Evolutionary conservation across 2,329 filamentous ascomycete species (phyloP).

Genomic region (Cercospora sesami): DNA sequence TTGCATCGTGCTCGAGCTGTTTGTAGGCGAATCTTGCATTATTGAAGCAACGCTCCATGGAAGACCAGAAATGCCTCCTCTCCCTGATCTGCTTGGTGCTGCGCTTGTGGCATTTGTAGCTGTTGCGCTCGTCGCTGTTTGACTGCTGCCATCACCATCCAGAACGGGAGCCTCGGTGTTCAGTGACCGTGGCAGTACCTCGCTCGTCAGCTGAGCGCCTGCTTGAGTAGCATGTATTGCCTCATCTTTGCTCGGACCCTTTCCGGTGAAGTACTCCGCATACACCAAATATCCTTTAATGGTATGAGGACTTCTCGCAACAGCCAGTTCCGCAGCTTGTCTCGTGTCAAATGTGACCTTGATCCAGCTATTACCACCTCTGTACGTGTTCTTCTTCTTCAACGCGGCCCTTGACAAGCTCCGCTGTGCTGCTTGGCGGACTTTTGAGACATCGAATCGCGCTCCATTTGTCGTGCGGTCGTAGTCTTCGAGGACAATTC

Average conservation of each 20-base stretch:
- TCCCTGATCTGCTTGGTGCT: slow-evolving; percentile 14
- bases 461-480: slow-evolving; percentile 76
- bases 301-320: slow-evolving; percentile 49
- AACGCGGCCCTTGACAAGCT: slow-evolving; percentile 72
- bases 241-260: slow-evolving; percentile 46
- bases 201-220: slow-evolving; percentile 35
- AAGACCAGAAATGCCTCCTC: slow-evolving; percentile 8
- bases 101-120: slow-evolving; percentile 32
- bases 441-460: slow-evolving; percentile 72
- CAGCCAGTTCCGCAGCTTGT: slow-evolving; percentile 51
- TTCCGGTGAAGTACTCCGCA: slow-evolving; percentile 50
- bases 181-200: slow-evolving; percentile 34
- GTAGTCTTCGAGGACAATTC: slow-evolving; percentile 89
- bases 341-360: slow-evolving; percentile 55
- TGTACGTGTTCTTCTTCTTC: slow-evolving; percentile 75
- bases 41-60: slow-evolving; percentile 9
- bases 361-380: slow-evolving; percentile 88
- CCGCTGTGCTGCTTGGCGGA: slow-evolving; percentile 67
- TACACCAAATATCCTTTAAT: slow-evolving; percentile 51
- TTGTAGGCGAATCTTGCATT: slow-evolving; percentile 17
- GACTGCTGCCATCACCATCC: slow-evolving; percentile 33
- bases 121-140: slow-evolving; percentile 46
- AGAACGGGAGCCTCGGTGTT: slow-evolving; percentile 34
- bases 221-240: slow-evolving; percentile 44
- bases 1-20: slow-evolving; percentile 10